A percentile compares a stretch with the other conserved stretches of the same genome.
Evolutionary conservation across 176 grass and related monocot genomes (phyloP).

Genomic region (Avena insularis): DNA sequence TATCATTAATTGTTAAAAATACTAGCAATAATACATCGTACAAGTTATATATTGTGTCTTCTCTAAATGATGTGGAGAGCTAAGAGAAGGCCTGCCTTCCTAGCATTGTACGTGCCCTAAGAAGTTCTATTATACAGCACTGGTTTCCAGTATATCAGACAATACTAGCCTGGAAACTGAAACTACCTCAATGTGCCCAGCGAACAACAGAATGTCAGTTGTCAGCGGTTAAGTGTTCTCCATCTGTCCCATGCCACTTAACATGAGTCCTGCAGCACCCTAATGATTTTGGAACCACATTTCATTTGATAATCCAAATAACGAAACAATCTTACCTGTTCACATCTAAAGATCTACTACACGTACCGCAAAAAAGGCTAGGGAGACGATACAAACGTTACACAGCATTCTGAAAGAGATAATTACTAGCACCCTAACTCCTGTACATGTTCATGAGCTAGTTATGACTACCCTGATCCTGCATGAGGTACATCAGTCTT

Average conservation of each 20-base stretch:
- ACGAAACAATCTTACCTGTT: slow-evolving; percentile 31
- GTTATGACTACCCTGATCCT: slow-evolving; percentile 50
- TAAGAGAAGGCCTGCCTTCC: too few relatives aligned
- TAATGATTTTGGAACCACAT: background rate
- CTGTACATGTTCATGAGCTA: slow-evolving; percentile 56
- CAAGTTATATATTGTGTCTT: too few relatives aligned
- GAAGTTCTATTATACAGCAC: too few relatives aligned
- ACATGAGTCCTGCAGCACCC: background rate
- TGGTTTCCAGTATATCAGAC: too few relatives aligned
- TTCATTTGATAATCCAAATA: slow-evolving; percentile 22
- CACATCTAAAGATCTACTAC: slow-evolving; percentile 34
- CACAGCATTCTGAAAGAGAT: slow-evolving; percentile 35
- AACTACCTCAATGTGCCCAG: background rate
- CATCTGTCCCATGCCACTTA: background rate
- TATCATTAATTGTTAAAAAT: too few relatives aligned
- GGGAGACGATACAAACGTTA: slow-evolving; percentile 34
- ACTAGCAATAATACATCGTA: too few relatives aligned
- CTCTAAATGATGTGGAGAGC: too few relatives aligned
- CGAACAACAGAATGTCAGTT: background rate
- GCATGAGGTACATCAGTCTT: slow-evolving; percentile 64
- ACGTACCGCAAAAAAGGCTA: slow-evolving; percentile 41
- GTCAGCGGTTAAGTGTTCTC: background rate
- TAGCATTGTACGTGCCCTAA: too few relatives aligned
- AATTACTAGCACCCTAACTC: slow-evolving; percentile 38
- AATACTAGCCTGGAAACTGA: too few relatives aligned